Evolutionary conservation across 768 basidiomycete species (phyloP).

Genomic region (Auriculariales sp.): DNA sequence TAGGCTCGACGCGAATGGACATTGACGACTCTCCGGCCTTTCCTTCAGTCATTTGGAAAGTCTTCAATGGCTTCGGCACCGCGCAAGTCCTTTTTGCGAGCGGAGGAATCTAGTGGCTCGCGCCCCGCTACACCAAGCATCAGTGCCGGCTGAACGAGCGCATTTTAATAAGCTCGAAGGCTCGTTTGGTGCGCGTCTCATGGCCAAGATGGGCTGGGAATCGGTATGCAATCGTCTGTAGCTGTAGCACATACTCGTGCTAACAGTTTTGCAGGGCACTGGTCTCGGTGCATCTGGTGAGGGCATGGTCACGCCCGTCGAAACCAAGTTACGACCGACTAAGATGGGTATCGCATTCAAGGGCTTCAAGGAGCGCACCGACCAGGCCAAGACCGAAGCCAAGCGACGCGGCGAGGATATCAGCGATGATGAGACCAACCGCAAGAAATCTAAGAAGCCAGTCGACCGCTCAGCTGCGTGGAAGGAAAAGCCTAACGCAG

Average conservation of each 20-base stretch:
- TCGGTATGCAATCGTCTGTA: slow-evolving; percentile 24
- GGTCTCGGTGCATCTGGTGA: slow-evolving; percentile 64
- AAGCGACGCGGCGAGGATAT: slow-evolving; percentile 45
- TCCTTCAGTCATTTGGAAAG: slow-evolving; percentile 23
- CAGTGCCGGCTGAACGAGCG: slow-evolving; percentile 45
- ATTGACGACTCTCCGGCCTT: slow-evolving; percentile 5
- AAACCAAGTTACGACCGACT: slow-evolving; percentile 71
- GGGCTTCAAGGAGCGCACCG: slow-evolving; percentile 80
- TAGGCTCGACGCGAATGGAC: slow-evolving; percentile 2
- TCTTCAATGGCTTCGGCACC: slow-evolving; percentile 11
- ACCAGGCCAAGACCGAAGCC: slow-evolving; percentile 71
- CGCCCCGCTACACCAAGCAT: slow-evolving; percentile 33
- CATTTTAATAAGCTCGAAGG: slow-evolving; percentile 73
- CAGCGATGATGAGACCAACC: slow-evolving; percentile 58
- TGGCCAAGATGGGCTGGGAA: slow-evolving; percentile 94
- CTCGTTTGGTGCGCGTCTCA: slow-evolving; percentile 76
- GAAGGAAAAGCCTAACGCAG: slow-evolving; percentile 35
- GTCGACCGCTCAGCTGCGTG: slow-evolving; percentile 56
- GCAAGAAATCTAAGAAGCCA: slow-evolving; percentile 35
- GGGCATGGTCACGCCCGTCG: slow-evolving; percentile 80
- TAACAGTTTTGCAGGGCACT: slow-evolving; percentile 18
- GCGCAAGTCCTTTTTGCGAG: slow-evolving; percentile 38
- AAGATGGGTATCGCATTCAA: slow-evolving; percentile 71
- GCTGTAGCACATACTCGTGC: neutral
- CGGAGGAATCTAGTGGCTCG: slow-evolving; percentile 18